phyloP scores from a whole-genome alignment of 2,329 filamentous ascomycete species.

The Microdochium paspali region DNA sequence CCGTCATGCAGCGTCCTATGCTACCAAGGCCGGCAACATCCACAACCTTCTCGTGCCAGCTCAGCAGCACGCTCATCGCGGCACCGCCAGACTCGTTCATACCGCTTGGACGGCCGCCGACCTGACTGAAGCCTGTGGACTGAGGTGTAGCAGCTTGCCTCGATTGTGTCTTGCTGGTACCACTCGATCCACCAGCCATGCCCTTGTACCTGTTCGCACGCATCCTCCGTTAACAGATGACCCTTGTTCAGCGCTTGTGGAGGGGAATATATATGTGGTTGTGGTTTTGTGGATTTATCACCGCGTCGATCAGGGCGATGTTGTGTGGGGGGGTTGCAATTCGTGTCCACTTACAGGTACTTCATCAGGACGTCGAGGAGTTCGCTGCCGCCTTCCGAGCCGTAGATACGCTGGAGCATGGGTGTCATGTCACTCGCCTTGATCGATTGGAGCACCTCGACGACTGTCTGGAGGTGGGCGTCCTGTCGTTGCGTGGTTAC shows the following conservation, averaged over 20 bases:
- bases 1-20: conserved; percentile 91
- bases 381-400: conserved; percentile 70
- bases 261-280: too few species aligned
- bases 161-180: conserved; percentile 29
- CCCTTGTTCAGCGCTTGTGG: too few species aligned
- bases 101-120: conserved; percentile 43
- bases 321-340: neutral
- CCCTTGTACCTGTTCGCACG: conserved; percentile 68
- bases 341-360: conserved; percentile 66
- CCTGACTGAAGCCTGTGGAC: conserved; percentile 81
- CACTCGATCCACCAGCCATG: conserved; percentile 49
- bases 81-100: conserved; percentile 64
- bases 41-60: conserved; percentile 98
- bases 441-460: conserved; percentile 92
- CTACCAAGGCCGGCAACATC: conserved; percentile 86
- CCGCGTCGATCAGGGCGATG: neutral
- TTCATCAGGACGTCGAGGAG: conserved; percentile 92
- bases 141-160: conserved; percentile 58
- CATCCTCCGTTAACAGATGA: too few species aligned
- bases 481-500: conserved; percentile 43
- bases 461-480: conserved; percentile 75
- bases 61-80: conserved; percentile 92
- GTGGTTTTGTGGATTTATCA: neutral
- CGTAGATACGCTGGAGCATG: conserved; percentile 73
- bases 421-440: conserved; percentile 93